Conservation (phyloP, 2,329 filamentous ascomycete species). For the Aspergillus spinulosporus region DNA sequence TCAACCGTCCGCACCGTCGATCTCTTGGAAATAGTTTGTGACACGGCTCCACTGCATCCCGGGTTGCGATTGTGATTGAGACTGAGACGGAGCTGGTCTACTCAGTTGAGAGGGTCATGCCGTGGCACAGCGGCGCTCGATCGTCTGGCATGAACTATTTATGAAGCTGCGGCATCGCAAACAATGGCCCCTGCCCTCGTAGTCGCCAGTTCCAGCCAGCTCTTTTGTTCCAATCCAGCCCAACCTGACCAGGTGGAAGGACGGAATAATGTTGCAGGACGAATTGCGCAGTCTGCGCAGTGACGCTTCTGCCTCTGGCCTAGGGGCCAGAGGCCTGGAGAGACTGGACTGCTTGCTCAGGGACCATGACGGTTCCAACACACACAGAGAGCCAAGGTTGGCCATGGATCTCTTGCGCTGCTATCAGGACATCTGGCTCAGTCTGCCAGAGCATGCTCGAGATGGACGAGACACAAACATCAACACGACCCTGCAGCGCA, state of each 20-base stretch:
- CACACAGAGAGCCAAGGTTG: background rate
- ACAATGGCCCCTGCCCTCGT: background rate
- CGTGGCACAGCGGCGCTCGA: background rate
- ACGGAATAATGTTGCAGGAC: slow-evolving; percentile 2
- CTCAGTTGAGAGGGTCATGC: background rate
- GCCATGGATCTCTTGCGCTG: slow-evolving; percentile 5
- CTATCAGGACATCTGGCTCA: slow-evolving; percentile 11
- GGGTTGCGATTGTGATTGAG: background rate
- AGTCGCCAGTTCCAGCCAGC: background rate
- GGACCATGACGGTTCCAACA: background rate
- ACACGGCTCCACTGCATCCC: background rate
- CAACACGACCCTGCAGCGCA: background rate
- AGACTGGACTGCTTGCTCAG: background rate
- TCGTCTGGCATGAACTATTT: background rate
- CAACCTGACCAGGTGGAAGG: background rate
- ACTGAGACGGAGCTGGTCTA: background rate
- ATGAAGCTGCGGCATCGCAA: background rate
- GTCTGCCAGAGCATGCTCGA: background rate
- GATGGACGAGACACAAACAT: background rate
- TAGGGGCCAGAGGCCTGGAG: background rate
- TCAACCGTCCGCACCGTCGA: too few species aligned
- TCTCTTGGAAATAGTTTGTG: background rate
- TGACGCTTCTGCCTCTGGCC: background rate
- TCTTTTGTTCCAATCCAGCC: background rate
- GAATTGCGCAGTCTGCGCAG: background rate